Base-by-base conservation (phyloP, 495 filamentous ascomycete genomes). In the Xylaria longipes region DNA sequence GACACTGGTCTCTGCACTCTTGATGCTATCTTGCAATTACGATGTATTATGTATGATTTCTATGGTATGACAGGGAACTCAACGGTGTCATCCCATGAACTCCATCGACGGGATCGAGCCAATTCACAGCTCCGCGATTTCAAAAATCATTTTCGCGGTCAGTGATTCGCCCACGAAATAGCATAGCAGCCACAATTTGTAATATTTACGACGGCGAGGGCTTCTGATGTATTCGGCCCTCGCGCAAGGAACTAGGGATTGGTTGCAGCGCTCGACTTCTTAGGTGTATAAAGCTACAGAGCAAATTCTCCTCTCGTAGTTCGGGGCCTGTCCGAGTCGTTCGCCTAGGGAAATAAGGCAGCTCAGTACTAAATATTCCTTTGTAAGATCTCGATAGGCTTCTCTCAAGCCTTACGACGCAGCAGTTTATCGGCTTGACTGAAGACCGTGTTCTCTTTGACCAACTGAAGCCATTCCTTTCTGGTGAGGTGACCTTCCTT, bases 391-490 rank as follows among this genome's bases (percentile, higher is more conserved):
- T 11, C 11, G 31, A 14, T 1, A 27, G 22, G 37, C 35, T 17
- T 2, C 52, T 33, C 52, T 74, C 17, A 79, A 35, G 69, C 29
- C 75, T 83, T 87, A 4, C 80, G 82, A 9, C 83, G 80, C 7
- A 90, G 74, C 14, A 85, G 69, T 73, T 84, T 89, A 39, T 85
- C 84, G 0, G 70, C 52, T 29, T 65, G 66, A 29, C 69, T 77
- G 48, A 81, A 88, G 6, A 79, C 74, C 6, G 86, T 76, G 54
- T 83, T 79, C 58, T 80, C 74, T 72, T 87, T 89, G 64, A 91
- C 87, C 71, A 90, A 52, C 27, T 77, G 75, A 48, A 90, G 86
- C 80, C 91, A 91, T 3, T 80, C 76, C 71, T 79, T 82, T 67
- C 82, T 82, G 25, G 78, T 75, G 41, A 79, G 78, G n/a, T 79